These are phyloP conservation scores for Solanum chiquidenum DNA, from an alignment of 257 asterid genomes.

Conservation along the genomic window DNA sequence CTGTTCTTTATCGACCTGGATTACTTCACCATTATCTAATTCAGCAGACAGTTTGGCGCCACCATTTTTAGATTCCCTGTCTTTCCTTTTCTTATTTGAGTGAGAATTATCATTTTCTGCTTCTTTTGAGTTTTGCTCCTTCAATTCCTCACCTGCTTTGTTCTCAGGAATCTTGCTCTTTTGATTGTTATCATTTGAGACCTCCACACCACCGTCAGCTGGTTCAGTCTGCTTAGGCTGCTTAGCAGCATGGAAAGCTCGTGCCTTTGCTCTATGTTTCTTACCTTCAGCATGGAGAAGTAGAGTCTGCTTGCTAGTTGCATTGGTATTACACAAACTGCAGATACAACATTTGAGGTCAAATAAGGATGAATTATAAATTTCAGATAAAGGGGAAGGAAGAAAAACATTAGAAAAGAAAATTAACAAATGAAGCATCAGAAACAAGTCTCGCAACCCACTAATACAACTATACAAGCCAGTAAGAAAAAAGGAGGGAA, in stretches of 20 bases:
- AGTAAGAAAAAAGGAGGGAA: neutral
- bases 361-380: neutral
- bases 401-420: neutral
- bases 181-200: constrained; percentile 13
- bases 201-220: constrained; percentile 3
- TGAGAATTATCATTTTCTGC: constrained; percentile 23
- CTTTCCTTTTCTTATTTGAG: constrained; percentile 56
- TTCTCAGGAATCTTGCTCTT: constrained; percentile 18
- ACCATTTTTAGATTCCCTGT: constrained; percentile 34
- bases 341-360: constrained; percentile 6
- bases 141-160: constrained; percentile 17
- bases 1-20: constrained; percentile 23
- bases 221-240: constrained; percentile 43
- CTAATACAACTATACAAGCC: neutral
- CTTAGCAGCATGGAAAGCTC: constrained; percentile 71
- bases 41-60: constrained; percentile 19
- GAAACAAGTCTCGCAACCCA: neutral
- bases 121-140: constrained; percentile 28
- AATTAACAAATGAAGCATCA: neutral
- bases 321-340: constrained; percentile 82
- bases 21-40: constrained; percentile 35
- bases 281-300: constrained; percentile 92
- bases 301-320: constrained; percentile 89
- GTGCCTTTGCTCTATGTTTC: constrained; percentile 85
- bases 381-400: neutral